These are phyloP conservation scores for Solanum megistacrolobum DNA, from an alignment of 257 asterid genomes.

Conservation along the genomic window DNA sequence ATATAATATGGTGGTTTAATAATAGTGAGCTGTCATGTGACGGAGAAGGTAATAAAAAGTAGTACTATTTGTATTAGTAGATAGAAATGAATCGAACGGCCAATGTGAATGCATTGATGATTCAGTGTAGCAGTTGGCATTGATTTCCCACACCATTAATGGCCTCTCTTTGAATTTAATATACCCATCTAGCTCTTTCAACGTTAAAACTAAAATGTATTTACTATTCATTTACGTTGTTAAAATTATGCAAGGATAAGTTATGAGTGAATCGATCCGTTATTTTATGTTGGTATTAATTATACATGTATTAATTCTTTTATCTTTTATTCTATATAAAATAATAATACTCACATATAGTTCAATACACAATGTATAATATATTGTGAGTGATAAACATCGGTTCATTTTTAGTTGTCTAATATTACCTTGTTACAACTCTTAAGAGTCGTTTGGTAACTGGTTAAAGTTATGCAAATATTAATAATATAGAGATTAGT, in stretches of 20 bases:
- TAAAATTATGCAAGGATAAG: too few species aligned
- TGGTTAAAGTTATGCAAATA: too few species aligned
- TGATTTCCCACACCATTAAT: conserved; percentile 34
- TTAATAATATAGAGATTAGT: too few species aligned
- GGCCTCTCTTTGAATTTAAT: conserved; percentile 4
- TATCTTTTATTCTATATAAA: too few species aligned
- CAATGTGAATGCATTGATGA: conserved; percentile 19
- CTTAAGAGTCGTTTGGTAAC: background rate
- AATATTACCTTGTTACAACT: background rate
- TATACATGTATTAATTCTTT: too few species aligned
- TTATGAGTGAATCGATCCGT: fast-evolving
- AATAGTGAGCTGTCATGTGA: background rate
- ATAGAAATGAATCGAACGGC: conserved; percentile 8
- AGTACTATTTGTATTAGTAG: background rate
- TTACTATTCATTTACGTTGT: too few species aligned
- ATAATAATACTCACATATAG: background rate
- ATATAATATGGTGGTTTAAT: background rate
- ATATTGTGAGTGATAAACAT: background rate
- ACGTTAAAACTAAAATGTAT: background rate
- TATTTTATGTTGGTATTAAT: too few species aligned
- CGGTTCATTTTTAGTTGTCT: too few species aligned
- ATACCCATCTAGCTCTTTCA: background rate
- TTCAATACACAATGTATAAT: too few species aligned
- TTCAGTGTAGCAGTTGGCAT: conserved; percentile 41
- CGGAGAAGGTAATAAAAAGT: background rate